A percentile compares a stretch with the other conserved stretches of the same genome.
Evolutionary conservation across 495 filamentous ascomycete species (phyloP).

Genomic region (Lasiosphaeriaceae sp.): DNA sequence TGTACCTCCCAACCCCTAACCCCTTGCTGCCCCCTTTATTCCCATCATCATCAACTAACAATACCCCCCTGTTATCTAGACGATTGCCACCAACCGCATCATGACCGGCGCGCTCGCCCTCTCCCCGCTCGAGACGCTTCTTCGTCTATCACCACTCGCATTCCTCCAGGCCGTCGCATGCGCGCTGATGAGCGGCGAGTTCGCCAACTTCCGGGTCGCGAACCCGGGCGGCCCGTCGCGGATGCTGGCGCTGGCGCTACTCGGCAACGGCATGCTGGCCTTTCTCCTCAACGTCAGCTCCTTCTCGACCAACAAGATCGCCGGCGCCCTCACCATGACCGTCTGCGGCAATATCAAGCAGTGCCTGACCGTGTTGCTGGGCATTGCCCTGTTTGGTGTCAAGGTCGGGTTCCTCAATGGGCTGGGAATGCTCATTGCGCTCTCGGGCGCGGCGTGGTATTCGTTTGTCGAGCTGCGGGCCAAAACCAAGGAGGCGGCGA

Average conservation of each 20-base stretch:
- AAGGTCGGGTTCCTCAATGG: slow-evolving; percentile 44
- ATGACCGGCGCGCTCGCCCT: slow-evolving; percentile 50
- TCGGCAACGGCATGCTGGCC: slow-evolving; percentile 48
- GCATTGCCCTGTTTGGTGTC: slow-evolving; percentile 50
- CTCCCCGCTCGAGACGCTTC: slow-evolving; percentile 49
- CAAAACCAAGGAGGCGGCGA: slow-evolving; percentile 10
- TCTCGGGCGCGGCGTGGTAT: slow-evolving; percentile 48
- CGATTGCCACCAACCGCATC: slow-evolving; percentile 53
- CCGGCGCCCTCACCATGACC: slow-evolving; percentile 55
- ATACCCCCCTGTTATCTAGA: slow-evolving; percentile 17
- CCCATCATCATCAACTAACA: not conserved
- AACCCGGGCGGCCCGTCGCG: slow-evolving; percentile 14
- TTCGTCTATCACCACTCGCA: slow-evolving; percentile 54
- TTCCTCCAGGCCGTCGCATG: slow-evolving; percentile 47
- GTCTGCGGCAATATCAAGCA: slow-evolving; percentile 59
- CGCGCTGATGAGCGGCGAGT: slow-evolving; percentile 47
- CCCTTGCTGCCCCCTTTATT: not conserved
- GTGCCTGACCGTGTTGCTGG: slow-evolving; percentile 52
- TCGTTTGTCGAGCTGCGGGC: slow-evolving; percentile 35
- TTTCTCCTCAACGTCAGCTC: slow-evolving; percentile 52
- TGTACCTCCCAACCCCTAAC: not conserved
- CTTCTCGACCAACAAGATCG: slow-evolving; percentile 54
- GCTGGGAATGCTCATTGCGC: slow-evolving; percentile 41
- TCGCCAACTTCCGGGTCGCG: slow-evolving; percentile 20
- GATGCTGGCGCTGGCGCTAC: slow-evolving; percentile 25